These are phyloP conservation scores for Geosiphon pyriformis DNA, from an alignment of 192 early-diverging fungal species.

Conservation along the genomic window DNA sequence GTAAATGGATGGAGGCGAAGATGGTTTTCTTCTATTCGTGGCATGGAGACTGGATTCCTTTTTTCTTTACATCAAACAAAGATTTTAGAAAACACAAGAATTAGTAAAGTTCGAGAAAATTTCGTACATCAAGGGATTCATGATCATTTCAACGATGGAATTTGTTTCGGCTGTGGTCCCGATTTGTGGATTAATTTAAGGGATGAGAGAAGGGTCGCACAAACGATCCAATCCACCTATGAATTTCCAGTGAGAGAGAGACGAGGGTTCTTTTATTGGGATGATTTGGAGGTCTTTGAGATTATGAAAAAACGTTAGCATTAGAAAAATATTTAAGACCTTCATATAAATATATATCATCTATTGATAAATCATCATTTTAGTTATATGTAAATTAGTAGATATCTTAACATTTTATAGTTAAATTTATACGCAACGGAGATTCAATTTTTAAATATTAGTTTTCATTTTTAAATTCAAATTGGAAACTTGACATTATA, in stretches of 20 bases:
- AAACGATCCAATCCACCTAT: background rate
- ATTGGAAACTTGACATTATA: no score
- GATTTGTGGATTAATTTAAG: conserved; percentile 2
- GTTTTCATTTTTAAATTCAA: no score
- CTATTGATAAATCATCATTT: no score
- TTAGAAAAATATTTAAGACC: no score
- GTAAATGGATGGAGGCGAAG: background rate
- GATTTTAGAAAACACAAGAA: background rate
- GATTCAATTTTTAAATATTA: no score
- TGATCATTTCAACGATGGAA: conserved; percentile 13
- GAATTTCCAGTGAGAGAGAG: background rate
- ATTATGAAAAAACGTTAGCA: background rate
- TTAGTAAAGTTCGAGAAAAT: background rate
- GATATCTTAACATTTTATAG: no score
- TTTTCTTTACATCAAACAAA: background rate
- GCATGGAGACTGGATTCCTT: background rate
- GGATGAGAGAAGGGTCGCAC: background rate
- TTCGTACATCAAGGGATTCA: background rate
- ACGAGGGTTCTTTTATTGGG: background rate
- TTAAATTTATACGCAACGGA: no score
- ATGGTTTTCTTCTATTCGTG: background rate
- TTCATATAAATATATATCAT: no score
- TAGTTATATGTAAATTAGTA: no score
- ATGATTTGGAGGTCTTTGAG: conserved; percentile 7
- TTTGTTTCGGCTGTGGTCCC: conserved; percentile 18